phyloP scores from a whole-genome alignment of 2,329 filamentous ascomycete species.

The Stachybotrys chlorohalonatus region DNA sequence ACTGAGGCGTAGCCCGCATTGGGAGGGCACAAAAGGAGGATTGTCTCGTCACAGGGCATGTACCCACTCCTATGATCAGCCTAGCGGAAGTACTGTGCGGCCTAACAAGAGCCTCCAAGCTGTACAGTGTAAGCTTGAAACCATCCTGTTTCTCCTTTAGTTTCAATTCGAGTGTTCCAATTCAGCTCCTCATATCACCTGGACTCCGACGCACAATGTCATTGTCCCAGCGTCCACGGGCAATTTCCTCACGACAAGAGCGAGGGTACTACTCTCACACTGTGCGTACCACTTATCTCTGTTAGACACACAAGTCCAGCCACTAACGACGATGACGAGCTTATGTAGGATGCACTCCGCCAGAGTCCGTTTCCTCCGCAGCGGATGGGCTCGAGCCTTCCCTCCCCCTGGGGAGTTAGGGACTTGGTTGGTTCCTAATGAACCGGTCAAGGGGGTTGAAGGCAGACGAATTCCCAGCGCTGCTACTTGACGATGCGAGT shows the following conservation, averaged over 20 bases:
- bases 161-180: too few species aligned
- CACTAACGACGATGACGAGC: neutral
- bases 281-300: neutral
- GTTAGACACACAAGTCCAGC: neutral
- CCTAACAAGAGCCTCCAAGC: conserved; percentile 8
- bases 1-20: conserved; percentile 16
- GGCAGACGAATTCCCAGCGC: conserved; percentile 11
- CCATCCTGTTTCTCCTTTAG: too few species aligned
- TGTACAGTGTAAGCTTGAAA: neutral
- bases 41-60: conserved; percentile 7
- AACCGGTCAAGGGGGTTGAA: neutral
- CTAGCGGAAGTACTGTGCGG: conserved; percentile 2
- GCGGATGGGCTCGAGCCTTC: neutral
- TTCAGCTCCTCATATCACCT: too few species aligned
- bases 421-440: neutral
- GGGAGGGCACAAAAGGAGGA: conserved; percentile 8
- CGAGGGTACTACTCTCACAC: too few species aligned
- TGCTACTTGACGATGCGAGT: conserved; percentile 6
- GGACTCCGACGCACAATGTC: too few species aligned
- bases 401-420: neutral
- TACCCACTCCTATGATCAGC: conserved; percentile 5
- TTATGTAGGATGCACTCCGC: neutral
- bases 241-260: too few species aligned
- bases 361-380: neutral
- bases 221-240: too few species aligned